Base-by-base conservation (phyloP, 225 moss, liverwort and hornwort species). In the Bryoerythrophyllum caledonicum region DNA sequence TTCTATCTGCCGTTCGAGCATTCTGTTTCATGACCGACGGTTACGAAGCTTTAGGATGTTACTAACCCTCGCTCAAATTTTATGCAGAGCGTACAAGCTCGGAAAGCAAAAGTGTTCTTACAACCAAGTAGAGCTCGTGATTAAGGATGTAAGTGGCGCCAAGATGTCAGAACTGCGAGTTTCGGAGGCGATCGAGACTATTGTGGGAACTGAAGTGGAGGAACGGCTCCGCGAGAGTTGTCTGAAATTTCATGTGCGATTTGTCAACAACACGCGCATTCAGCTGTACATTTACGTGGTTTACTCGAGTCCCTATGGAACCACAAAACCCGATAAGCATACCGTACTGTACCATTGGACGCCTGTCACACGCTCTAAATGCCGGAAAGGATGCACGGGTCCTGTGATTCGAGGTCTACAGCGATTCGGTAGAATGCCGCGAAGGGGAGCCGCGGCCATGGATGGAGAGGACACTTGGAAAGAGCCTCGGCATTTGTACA, bases 41-140 rank as follows among this genome's bases (percentile, higher is more conserved):
- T 55, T 23, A 17, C 19, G 68, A 68, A 21, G 53, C 25, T 35
- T 63, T 46, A 14, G 23, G 68, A 65, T 59, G 65, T 32, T 78
- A 52, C 27, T 78, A 76, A 85, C 53, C 24, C 26, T 38, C 68
- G 37, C 37, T 49, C 54, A 49, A 38, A 51, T 54, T 57, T 49
- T 46, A 28, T 84, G 79, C 89, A 99, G 99, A 86, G 99, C 99
- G 10, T 99, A 99, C 75, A 99, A 99, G 79, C 92, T 99, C 63
- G 99, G 99, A 54, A 99, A 99, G 74, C 99, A 99, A 72, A 99
- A 99, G 70, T 99, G 99, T 79, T 99, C 99, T 6, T 99, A 95
- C 86, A 99, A 99, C 72, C 99, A 99, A 79, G 99, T 99, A 71
- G 99, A 99, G 73, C 90, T 99, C 63, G 90, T 93, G 24, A 92